phyloP scores from a whole-genome alignment of 148 eudicot genomes.

The Rhododendron henanense region DNA sequence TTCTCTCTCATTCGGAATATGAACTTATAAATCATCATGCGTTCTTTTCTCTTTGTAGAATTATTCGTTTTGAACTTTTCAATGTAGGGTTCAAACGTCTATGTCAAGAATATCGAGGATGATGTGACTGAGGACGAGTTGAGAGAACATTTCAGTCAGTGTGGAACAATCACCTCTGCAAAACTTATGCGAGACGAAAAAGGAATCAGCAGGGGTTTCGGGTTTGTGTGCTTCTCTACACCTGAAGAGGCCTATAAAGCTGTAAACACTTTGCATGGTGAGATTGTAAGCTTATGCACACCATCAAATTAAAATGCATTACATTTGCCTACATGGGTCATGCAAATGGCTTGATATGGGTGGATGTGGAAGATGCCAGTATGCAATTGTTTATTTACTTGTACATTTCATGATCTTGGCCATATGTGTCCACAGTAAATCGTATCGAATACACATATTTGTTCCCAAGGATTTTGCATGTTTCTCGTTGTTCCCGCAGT shows the following conservation, averaged over 20 bases:
- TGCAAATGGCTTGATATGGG: not conserved
- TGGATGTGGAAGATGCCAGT: not conserved
- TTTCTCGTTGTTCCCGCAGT: not conserved
- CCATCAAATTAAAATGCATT: not conserved
- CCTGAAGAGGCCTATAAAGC: slow-evolving; percentile 65
- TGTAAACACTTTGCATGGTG: slow-evolving; percentile 57
- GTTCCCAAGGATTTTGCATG: not conserved
- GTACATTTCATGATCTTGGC: not conserved
- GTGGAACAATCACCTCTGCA: slow-evolving; percentile 76
- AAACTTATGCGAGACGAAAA: slow-evolving; percentile 66
- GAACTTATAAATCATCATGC: not conserved
- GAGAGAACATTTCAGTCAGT: slow-evolving; percentile 54
- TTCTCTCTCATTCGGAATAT: not conserved
- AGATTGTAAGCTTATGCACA: slow-evolving; percentile 12
- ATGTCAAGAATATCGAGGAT: slow-evolving; percentile 70
- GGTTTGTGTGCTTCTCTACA: slow-evolving; percentile 69
- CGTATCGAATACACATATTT: not conserved
- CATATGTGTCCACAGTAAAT: not conserved
- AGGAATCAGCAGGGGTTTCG: slow-evolving; percentile 73
- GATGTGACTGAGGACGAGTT: slow-evolving; percentile 61
- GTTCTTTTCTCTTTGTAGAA: not conserved
- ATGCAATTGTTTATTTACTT: not conserved
- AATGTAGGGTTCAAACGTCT: slow-evolving; percentile 64
- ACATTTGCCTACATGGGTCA: not conserved
- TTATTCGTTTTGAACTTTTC: not conserved